phyloP scores from a whole-genome alignment of 1,284 basidiomycete species.

The Termitomyces sp. region DNA sequence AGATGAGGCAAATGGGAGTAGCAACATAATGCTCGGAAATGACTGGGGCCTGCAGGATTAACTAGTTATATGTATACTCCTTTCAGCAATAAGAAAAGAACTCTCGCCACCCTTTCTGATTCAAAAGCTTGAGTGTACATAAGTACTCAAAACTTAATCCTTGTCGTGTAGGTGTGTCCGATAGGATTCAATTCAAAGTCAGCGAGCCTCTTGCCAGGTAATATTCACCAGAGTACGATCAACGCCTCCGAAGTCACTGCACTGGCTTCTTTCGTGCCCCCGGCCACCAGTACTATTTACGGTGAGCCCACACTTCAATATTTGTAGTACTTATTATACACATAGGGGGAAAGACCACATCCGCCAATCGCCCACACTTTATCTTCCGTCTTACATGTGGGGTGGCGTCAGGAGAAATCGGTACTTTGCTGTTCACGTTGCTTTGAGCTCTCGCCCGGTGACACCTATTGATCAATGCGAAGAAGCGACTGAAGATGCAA shows the following conservation, averaged over 20 bases:
- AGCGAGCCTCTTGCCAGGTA: not conserved
- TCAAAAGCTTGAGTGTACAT: not conserved
- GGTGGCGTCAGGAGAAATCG: not conserved
- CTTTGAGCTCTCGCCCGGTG: not conserved
- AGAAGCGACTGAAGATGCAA: not conserved
- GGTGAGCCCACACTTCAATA: not conserved
- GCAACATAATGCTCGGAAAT: conserved; percentile 38
- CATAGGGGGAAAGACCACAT: not conserved
- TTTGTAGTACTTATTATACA: not conserved
- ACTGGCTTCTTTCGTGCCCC: not conserved
- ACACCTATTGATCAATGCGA: not conserved
- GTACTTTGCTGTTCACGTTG: not conserved
- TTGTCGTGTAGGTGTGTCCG: not conserved
- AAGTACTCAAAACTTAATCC: not conserved
- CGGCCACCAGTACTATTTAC: not conserved
- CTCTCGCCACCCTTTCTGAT: not conserved
- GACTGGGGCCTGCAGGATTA: conserved; percentile 27
- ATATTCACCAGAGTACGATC: not conserved
- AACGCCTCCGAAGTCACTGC: not conserved
- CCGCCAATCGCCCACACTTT: not conserved
- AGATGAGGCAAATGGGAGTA: conserved; percentile 34
- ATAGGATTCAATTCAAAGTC: not conserved
- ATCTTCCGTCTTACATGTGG: not conserved
- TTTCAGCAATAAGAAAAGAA: not conserved
- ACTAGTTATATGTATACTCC: not conserved